phyloP scores from a whole-genome alignment of 768 basidiomycete genomes.

The Rickenella mellea region DNA sequence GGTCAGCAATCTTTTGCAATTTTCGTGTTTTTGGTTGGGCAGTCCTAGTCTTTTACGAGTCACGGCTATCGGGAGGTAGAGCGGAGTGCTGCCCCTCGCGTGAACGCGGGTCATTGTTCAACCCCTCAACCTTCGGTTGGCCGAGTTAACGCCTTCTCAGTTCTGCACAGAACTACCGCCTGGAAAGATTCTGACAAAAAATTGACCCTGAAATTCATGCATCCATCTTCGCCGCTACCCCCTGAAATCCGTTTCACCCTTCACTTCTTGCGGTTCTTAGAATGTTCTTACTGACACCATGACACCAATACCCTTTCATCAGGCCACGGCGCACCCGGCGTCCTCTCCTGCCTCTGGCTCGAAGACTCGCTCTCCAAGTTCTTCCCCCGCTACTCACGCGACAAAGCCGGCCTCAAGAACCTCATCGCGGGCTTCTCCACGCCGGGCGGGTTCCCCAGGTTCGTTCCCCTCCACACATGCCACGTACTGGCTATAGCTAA shows the following conservation, averaged over 20 bases:
- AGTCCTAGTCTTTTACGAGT: conserved; percentile 19
- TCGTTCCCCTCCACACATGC: conserved; percentile 13
- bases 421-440: conserved; percentile 70
- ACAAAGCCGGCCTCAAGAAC: conserved; percentile 47
- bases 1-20: no score
- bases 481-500: background rate
- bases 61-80: no score
- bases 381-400: conserved; percentile 47
- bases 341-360: conserved; percentile 80
- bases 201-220: no score
- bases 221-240: no score
- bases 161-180: no score
- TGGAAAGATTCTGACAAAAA: no score
- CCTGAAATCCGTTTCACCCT: no score
- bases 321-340: conserved; percentile 81
- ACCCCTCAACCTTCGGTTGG: conserved; percentile 13
- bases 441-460: conserved; percentile 80
- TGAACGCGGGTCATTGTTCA: no score
- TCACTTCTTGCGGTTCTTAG: no score
- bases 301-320: no score
- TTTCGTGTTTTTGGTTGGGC: background rate
- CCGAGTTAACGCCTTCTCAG: background rate
- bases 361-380: conserved; percentile 64
- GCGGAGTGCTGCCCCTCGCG: no score
- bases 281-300: no score